Evolutionary conservation across 2,329 filamentous ascomycete species (phyloP).

Genomic region (Ceratocystis colombiana): DNA sequence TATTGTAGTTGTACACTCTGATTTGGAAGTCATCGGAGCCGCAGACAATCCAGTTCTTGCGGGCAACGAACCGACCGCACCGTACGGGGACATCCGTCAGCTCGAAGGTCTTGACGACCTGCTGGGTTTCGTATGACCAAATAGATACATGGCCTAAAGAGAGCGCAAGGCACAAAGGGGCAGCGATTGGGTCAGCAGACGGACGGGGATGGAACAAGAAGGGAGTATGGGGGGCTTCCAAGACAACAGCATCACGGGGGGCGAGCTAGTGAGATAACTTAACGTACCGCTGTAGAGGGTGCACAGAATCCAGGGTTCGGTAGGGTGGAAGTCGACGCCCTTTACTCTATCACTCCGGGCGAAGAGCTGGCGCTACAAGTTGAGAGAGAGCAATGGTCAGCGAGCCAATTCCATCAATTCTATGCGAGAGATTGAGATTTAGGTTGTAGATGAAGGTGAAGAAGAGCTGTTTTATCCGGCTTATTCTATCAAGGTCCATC

Average conservation of each 20-base stretch:
- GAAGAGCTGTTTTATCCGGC: not conserved
- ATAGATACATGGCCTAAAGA: slow-evolving; percentile 89
- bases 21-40: slow-evolving; percentile 84
- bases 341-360: slow-evolving; percentile 93
- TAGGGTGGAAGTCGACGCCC: slow-evolving; percentile 92
- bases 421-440: not conserved
- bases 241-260: slow-evolving; percentile 4
- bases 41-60: slow-evolving; percentile 98
- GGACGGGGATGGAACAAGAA: slow-evolving; percentile 24
- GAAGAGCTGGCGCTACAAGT: slow-evolving; percentile 39
- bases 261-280: not conserved
- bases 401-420: slow-evolving; percentile 1
- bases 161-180: not conserved
- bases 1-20: slow-evolving; percentile 98
- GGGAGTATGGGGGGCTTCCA: slow-evolving; percentile 8
- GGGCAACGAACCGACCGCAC: slow-evolving; percentile 88
- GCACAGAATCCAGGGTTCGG: slow-evolving; percentile 92
- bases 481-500: not conserved
- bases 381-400: slow-evolving; percentile 10
- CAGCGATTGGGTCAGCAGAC: slow-evolving; percentile 3
- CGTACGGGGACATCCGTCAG: slow-evolving; percentile 96
- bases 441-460: not conserved
- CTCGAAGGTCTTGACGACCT: slow-evolving; percentile 97
- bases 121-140: slow-evolving; percentile 95
- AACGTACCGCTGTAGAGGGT: slow-evolving; percentile 84